Base-by-base conservation (phyloP, 345 rosid species). In the Firmiana major region DNA sequence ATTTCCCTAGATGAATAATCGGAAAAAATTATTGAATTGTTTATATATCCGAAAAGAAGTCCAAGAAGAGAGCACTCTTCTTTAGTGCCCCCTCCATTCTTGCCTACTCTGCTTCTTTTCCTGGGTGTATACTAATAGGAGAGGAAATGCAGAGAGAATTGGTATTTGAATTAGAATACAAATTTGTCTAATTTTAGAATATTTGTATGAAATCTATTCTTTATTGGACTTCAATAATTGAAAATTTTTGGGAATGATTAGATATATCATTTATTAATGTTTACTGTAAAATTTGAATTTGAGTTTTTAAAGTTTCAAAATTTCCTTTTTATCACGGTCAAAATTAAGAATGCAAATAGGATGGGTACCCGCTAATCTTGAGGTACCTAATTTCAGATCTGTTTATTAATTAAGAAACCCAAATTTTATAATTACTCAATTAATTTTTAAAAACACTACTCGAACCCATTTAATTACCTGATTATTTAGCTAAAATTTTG, bases 31-130 rank as follows among this genome's bases (percentile, higher is more conserved):
- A 59, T 28, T 80, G 79, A 72, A 74, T 73, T 70, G 64, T 80
- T 76, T 66, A 63, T 73, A 58, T 28, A 73, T 78, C 53, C 54
- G 40, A 7, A 48, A 8, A 0, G 8, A 38, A 40, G 49, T 63
- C 73, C n/a, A 78, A 83, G 82, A 78, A 72, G 66, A 42, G 74
- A 72, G 83, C 87, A 82, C 71, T 81, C 74, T 7, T 31, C 81
- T 84, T 28, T 75, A 77, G 80, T 75, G 79, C 87, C 66, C 16
- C 7, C 42, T 66, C 82, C 76, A 67, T 77, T 76, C 65, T 74
- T 69, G 81, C 72, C 79, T 65, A n/a, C 26, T 55, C 26, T n/a
- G 60, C 12, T 55, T 26, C 60, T n/a, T 55, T 55, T 55, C 26
- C 60, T 55, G 26, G 60, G 21, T 54, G n/a, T 19, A 19, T 55